These are phyloP conservation scores for Calvatia gigantea DNA, from an alignment of 768 basidiomycete species.

Conservation along the genomic window DNA sequence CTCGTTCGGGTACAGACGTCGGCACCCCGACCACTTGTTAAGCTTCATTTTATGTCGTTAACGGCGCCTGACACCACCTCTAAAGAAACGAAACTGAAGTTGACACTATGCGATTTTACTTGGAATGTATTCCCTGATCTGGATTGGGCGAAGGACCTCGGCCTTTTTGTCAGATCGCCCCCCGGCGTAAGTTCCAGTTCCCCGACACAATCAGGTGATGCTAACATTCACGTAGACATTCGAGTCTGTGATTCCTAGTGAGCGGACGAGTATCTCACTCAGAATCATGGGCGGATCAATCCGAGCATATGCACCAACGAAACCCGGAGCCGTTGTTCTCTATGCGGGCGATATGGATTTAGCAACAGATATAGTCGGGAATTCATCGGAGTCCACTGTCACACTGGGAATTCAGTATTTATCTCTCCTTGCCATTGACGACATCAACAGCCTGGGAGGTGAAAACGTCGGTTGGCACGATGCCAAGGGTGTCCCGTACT, in stretches of 20 bases:
- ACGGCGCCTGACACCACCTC: slow-evolving; percentile 52
- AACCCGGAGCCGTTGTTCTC: slow-evolving; percentile 64
- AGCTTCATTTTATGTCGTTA: slow-evolving; percentile 65
- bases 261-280: slow-evolving; percentile 71
- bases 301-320: slow-evolving; percentile 50
- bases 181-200: slow-evolving; percentile 65
- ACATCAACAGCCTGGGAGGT: slow-evolving; percentile 25
- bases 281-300: slow-evolving; percentile 65
- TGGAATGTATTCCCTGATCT: slow-evolving; percentile 60
- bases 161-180: slow-evolving; percentile 71
- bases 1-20: slow-evolving; percentile 33
- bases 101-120: slow-evolving; percentile 63
- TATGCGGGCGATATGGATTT: slow-evolving; percentile 67
- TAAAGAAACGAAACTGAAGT: slow-evolving; percentile 77
- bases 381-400: slow-evolving; percentile 53
- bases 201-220: neutral
- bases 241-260: slow-evolving; percentile 88
- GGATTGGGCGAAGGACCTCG: slow-evolving; percentile 59
- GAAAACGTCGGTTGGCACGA: slow-evolving; percentile 12
- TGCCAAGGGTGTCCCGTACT: slow-evolving; percentile 40
- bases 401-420: slow-evolving; percentile 45
- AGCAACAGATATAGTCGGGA: slow-evolving; percentile 69
- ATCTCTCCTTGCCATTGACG: slow-evolving; percentile 42
- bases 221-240: slow-evolving; percentile 54
- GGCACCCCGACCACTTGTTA: slow-evolving; percentile 47